Conservation (phyloP, 441 rosid genomes). For the Arabidopsis lyrata region DNA sequence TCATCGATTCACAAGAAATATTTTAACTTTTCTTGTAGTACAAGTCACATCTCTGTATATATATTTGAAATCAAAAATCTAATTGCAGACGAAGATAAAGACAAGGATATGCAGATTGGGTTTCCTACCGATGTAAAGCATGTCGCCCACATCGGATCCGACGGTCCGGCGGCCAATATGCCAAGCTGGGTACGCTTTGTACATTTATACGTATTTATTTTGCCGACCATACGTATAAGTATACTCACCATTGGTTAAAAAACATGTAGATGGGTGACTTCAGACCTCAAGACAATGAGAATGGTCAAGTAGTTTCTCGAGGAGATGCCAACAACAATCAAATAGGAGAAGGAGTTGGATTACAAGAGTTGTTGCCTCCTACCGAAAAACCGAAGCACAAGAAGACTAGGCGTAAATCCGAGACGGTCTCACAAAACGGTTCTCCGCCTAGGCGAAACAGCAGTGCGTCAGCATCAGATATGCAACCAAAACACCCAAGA, state of each 20-base stretch:
- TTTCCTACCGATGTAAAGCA: constrained; percentile 83
- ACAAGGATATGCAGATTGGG: constrained; percentile 64
- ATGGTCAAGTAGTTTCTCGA: constrained; percentile 44
- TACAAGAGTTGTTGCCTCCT: constrained; percentile 41
- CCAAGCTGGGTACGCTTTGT: constrained; percentile 78
- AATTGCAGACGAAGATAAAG: constrained; percentile 57
- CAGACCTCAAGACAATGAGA: constrained; percentile 50
- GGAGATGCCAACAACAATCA: constrained; percentile 41
- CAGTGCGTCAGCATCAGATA: constrained; percentile 40
- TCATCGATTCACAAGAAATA: neutral
- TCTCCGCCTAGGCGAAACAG: constrained; percentile 50
- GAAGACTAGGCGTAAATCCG: constrained; percentile 56
- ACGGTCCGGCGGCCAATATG: constrained; percentile 47
- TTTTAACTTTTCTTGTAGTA: constrained; percentile 15
- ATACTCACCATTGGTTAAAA: constrained; percentile 34
- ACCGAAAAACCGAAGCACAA: constrained; percentile 44
- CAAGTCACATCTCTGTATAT: constrained; percentile 18
- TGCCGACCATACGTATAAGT: neutral
- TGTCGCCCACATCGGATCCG: constrained; percentile 77
- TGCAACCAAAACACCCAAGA: constrained; percentile 51
- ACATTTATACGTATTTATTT: constrained; percentile 7
- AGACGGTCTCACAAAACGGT: constrained; percentile 34
- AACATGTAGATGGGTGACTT: constrained; percentile 68
- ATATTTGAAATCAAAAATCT: neutral
- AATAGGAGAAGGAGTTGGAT: constrained; percentile 42